Evolutionary conservation across 169 alveolate species (phyloP).

Genomic region (Plasmodium vivax): DNA sequence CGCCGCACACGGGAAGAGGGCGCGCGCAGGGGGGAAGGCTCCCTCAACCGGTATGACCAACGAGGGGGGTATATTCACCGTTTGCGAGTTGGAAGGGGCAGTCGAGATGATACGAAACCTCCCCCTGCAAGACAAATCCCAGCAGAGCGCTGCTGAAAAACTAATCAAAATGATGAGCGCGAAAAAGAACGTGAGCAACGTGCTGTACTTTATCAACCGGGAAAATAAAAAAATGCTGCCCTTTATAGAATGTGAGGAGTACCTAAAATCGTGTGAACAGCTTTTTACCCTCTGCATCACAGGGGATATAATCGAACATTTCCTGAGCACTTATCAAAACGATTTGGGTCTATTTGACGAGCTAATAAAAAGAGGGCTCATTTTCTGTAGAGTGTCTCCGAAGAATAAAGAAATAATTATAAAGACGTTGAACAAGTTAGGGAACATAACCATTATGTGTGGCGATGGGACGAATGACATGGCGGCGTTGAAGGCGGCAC

Average conservation of each 20-base stretch:
- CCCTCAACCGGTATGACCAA: neutral
- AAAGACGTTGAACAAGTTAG: conserved; percentile 85
- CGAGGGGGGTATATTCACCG: neutral
- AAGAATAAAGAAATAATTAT: conserved; percentile 92
- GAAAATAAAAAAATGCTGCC: conserved; percentile 74
- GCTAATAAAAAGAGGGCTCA: conserved; percentile 52
- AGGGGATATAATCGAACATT: conserved; percentile 82
- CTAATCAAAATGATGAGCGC: conserved; percentile 6
- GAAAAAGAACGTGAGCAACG: neutral
- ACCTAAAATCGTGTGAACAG: conserved; percentile 7
- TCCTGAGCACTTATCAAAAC: conserved; percentile 65
- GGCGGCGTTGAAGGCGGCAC: conserved; percentile 98
- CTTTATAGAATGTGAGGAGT: conserved; percentile 54
- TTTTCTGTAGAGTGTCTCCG: conserved; percentile 98
- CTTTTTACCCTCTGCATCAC: conserved; percentile 72
- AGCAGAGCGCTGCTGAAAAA: neutral
- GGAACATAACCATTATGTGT: conserved; percentile 93
- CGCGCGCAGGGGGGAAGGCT: conserved; percentile 1
- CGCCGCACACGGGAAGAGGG: conserved; percentile 37
- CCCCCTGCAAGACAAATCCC: neutral
- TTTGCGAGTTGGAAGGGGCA: neutral
- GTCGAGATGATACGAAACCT: neutral
- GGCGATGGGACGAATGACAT: conserved; percentile 99
- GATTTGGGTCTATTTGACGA: conserved; percentile 25
- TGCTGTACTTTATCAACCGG: conserved; percentile 41